phyloP scores from a whole-genome alignment of 129 eudicot genomes.

The Flaveria brownii region DNA sequence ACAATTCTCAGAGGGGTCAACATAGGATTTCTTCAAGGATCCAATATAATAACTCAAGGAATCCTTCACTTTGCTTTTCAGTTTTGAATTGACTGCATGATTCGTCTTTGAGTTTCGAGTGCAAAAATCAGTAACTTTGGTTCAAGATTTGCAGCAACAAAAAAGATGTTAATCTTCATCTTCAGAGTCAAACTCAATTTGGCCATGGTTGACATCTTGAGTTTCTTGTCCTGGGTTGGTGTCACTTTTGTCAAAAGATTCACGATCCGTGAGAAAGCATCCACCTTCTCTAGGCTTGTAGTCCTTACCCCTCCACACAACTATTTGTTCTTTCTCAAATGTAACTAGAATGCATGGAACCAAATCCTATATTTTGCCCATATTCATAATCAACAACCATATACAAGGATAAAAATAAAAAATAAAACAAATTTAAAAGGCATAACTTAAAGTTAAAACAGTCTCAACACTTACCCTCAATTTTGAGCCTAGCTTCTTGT shows the following conservation, averaged over 20 bases:
- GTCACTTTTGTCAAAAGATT: conserved; percentile 44
- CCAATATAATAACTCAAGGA: neutral
- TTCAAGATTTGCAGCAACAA: conserved; percentile 25
- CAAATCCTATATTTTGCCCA: conserved; percentile 54
- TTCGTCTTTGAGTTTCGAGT: conserved; percentile 10
- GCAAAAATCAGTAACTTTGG: conserved; percentile 10
- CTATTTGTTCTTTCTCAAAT: conserved; percentile 91
- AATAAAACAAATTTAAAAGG: neutral
- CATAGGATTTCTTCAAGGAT: conserved; percentile 16
- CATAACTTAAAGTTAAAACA: neutral
- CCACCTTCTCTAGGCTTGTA: conserved; percentile 62
- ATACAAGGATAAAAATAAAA: neutral
- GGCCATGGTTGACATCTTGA: conserved; percentile 21
- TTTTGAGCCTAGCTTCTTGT: conserved; percentile 80
- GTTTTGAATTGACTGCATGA: neutral
- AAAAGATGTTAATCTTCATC: conserved; percentile 32
- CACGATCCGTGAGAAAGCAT: conserved; percentile 52
- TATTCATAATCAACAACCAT: conserved; percentile 2
- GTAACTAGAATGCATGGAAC: conserved; percentile 88
- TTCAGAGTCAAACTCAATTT: conserved; percentile 38
- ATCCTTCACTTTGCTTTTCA: conserved; percentile 13
- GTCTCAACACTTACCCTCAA: conserved; percentile 54
- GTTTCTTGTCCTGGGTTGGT: conserved; percentile 17
- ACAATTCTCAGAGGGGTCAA: neutral
- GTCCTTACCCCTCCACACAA: conserved; percentile 74